Evolutionary conservation across 2,329 filamentous ascomycete genomes (phyloP).

Genomic region (Clonostachys rosea): DNA sequence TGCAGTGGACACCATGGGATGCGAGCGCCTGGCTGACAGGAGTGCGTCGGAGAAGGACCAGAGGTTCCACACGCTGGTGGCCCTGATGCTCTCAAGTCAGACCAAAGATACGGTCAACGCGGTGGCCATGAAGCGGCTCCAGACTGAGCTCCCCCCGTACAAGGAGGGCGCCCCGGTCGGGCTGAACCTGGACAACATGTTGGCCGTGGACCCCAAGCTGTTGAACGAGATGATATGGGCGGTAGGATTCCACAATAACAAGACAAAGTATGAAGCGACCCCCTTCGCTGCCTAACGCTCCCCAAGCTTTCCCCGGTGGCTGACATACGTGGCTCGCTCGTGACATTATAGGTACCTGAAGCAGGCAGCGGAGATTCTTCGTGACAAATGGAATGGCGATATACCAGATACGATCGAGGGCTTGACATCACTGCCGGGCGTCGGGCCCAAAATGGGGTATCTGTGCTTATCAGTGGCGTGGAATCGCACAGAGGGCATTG

Average conservation of each 20-base stretch:
- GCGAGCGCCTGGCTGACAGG: constrained; percentile 65
- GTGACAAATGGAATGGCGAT: constrained; percentile 66
- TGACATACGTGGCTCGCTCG: constrained; percentile 2
- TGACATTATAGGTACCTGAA: constrained; percentile 54
- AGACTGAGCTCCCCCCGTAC: constrained; percentile 63
- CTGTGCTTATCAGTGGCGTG: constrained; percentile 75
- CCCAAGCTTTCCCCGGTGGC: not conserved
- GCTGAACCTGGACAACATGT: constrained; percentile 72
- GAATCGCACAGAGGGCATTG: constrained; percentile 67
- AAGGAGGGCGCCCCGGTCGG: constrained; percentile 36
- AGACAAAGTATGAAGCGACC: constrained; percentile 59
- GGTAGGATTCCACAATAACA: constrained; percentile 94
- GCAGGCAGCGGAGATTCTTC: constrained; percentile 66
- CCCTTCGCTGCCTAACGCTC: not conserved
- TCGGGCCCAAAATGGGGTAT: constrained; percentile 94
- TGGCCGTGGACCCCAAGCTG: constrained; percentile 61
- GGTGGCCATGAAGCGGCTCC: constrained; percentile 73
- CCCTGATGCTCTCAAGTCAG: constrained; percentile 87
- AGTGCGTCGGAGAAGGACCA: constrained; percentile 47
- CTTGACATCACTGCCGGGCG: constrained; percentile 74
- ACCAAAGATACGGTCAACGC: constrained; percentile 92
- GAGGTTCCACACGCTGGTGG: constrained; percentile 80
- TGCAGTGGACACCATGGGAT: constrained; percentile 97
- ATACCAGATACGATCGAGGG: constrained; percentile 77
- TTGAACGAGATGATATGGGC: constrained; percentile 74